Percentiles rank a stretch among this genome's conserved stretches.
These are phyloP conservation scores for Saraca asoca DNA, from an alignment of 331 rosid species.

Conservation along the genomic window DNA sequence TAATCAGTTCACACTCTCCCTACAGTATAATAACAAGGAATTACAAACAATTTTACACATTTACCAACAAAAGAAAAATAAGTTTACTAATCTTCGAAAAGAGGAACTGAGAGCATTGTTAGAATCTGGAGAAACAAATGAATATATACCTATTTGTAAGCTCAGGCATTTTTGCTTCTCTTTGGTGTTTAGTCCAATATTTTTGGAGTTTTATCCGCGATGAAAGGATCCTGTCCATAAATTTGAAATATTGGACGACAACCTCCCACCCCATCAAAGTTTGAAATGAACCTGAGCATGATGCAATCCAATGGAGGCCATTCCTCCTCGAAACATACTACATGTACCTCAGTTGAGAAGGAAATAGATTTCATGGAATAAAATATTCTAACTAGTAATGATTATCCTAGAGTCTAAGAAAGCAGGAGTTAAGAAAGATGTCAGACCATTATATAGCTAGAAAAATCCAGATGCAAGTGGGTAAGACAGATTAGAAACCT, in stretches of 20 bases:
- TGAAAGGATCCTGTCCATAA: slow-evolving; percentile 81
- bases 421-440: no score
- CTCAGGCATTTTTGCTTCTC: slow-evolving; percentile 55
- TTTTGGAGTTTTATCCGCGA: slow-evolving; percentile 61
- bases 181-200: slow-evolving; percentile 68
- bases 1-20: slow-evolving; percentile 83
- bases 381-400: no score
- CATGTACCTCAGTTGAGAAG: slow-evolving; percentile 88
- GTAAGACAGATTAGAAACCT: no score
- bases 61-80: neutral
- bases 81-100: neutral
- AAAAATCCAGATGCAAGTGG: no score
- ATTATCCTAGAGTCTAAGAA: no score
- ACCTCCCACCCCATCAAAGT: slow-evolving; percentile 70
- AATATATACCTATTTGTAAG: slow-evolving; percentile 82
- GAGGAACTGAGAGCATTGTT: neutral
- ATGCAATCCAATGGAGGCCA: slow-evolving; percentile 97
- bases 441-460: no score
- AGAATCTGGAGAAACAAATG: slow-evolving; percentile 23
- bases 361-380: slow-evolving; percentile 73
- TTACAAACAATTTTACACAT: slow-evolving; percentile 31
- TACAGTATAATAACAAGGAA: slow-evolving; percentile 47
- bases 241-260: slow-evolving; percentile 82
- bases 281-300: slow-evolving; percentile 75
- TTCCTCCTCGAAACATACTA: slow-evolving; percentile 86